Conservation (phyloP, 768 basidiomycete species). For the Lanmaoa rubissima region DNA sequence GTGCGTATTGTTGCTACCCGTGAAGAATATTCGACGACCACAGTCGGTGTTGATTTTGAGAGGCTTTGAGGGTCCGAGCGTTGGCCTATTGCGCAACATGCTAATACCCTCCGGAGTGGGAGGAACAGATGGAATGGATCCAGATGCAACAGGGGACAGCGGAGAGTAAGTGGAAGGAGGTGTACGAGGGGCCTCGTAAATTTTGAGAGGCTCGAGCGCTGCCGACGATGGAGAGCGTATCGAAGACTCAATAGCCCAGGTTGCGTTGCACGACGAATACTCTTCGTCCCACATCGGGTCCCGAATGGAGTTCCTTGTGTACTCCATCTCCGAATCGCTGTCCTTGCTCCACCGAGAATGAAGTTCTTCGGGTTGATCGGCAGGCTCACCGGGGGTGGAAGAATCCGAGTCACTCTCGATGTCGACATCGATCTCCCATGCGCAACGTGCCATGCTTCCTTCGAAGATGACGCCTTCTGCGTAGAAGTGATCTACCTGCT, state of each 20-base stretch:
- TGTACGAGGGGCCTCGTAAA: constrained; percentile 47
- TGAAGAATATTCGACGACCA: constrained; percentile 35
- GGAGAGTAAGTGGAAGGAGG: constrained; percentile 55
- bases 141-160: constrained; percentile 37
- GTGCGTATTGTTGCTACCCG: constrained; percentile 43
- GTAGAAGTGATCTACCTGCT: constrained; percentile 63
- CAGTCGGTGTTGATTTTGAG: constrained; percentile 61
- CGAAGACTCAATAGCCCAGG: constrained; percentile 54
- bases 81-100: constrained; percentile 38
- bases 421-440: constrained; percentile 74
- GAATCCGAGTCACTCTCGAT: constrained; percentile 62
- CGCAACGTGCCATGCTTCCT: constrained; percentile 74
- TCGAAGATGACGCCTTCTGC: constrained; percentile 75
- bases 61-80: constrained; percentile 36
- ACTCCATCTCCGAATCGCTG: constrained; percentile 37
- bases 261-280: constrained; percentile 48
- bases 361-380: constrained; percentile 38
- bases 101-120: constrained; percentile 56
- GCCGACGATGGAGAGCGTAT: constrained; percentile 44
- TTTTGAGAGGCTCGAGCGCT: constrained; percentile 36
- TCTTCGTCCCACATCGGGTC: constrained; percentile 35
- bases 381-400: constrained; percentile 44
- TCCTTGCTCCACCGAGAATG: constrained; percentile 63
- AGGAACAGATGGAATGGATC: constrained; percentile 47
- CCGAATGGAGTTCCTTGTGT: constrained; percentile 27